These are phyloP conservation scores for Thozetella sp. DNA, from an alignment of 495 filamentous ascomycete genomes.

Conservation along the genomic window DNA sequence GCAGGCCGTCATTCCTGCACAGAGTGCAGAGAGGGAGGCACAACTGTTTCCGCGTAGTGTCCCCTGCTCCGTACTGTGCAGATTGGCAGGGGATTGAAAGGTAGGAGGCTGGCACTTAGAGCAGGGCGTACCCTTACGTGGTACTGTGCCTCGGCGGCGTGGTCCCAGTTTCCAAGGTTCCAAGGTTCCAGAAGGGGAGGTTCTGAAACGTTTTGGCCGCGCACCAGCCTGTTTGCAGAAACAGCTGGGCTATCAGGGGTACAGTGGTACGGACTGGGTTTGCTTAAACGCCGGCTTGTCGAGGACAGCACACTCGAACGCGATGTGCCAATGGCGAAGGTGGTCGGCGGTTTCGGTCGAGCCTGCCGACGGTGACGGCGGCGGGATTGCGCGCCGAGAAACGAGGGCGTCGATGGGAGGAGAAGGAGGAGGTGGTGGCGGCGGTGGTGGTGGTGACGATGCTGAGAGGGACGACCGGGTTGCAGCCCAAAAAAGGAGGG, in stretches of 20 bases:
- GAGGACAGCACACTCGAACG: background rate
- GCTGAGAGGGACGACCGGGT: no score
- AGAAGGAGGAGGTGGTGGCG: background rate
- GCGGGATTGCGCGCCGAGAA: no score
- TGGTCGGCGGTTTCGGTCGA: background rate
- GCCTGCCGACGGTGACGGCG: no score
- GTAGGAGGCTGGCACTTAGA: no score
- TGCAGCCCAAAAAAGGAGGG: no score
- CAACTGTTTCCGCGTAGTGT: no score
- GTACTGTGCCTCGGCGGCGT: background rate
- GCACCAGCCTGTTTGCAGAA: constrained; percentile 1
- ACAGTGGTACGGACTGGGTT: background rate
- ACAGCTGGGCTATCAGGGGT: background rate
- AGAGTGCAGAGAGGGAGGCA: background rate
- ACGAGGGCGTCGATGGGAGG: background rate
- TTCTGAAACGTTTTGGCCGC: constrained; percentile 1
- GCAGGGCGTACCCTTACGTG: no score
- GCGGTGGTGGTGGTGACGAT: no score
- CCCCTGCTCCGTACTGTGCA: no score
- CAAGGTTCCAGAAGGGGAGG: constrained; percentile 3
- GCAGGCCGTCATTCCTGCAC: background rate
- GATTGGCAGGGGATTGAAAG: no score
- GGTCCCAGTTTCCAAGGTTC: background rate
- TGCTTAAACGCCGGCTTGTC: background rate
- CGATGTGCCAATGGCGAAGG: background rate